Base-by-base conservation (phyloP, 345 rosid genomes). In the Hibiscus tridactylites region DNA sequence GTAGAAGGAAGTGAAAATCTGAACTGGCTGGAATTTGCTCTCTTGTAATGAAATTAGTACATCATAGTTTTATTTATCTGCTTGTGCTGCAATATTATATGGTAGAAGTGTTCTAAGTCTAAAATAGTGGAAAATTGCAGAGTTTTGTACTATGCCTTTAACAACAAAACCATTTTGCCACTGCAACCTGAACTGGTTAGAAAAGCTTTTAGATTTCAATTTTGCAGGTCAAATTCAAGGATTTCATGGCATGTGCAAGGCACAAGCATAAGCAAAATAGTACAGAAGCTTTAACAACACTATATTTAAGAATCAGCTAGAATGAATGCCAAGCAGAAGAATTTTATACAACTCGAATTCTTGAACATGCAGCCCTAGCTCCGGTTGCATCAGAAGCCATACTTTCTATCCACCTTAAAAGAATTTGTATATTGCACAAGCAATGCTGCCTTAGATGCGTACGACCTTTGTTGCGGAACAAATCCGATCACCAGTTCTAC, bases 11-110 rank as follows among this genome's bases (percentile, higher is more conserved):
- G 8, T 53, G 61, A 17, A 53, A 29, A 68, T 53, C 56, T 53
- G 49, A 56, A 70, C 62, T 70, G 63, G 19, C 63, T 17, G 50
- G 63, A 33, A 17, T 54, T 35, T 70, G 31, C 33, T 17, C 49
- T 54, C 62, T 17, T 54, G 21, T 69, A 53, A 33, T 69, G 72
- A 68, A 68, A 68, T 17, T 28, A n/a, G 24, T 24, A 21, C 58
- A 26, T 66, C 24, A 42, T 17, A 10, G 19, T 26, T 66, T 47
- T 44, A 9, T 44, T 9, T 66, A 26, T 66, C 21, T 66, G 17
- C 56, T 26, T 10, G 15, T 17, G 29, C 65, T 35, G 65, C 65
- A 31, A 11, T 47, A n/a, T 15, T 35, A 9, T 9, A 8, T 42
- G 1, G 58, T 19, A 5, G 13, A 50, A n/a, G 58, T 16, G 21